phyloP scores from a whole-genome alignment of 2,329 filamentous ascomycete species.

The Calonectria henricotiae region DNA sequence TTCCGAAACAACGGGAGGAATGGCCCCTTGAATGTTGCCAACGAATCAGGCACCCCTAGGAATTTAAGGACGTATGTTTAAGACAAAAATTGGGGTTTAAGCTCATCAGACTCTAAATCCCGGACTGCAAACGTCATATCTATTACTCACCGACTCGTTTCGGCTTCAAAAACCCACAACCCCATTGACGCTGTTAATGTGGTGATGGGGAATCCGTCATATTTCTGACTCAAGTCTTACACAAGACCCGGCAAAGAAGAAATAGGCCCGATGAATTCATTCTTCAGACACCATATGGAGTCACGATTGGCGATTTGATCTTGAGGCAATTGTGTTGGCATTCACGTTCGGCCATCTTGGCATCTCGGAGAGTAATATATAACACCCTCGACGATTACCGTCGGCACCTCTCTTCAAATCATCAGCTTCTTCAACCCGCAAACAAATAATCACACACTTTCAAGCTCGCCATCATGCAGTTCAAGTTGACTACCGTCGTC shows the following conservation, averaged over 20 bases:
- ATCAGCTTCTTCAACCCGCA: not conserved
- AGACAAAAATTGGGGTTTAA: constrained; percentile 9
- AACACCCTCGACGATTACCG: not conserved
- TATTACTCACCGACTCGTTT: not conserved
- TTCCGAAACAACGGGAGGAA: constrained; percentile 15
- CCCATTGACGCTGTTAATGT: not conserved
- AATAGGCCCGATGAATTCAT: constrained; percentile 21
- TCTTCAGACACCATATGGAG: not conserved
- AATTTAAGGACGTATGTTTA: constrained; percentile 3
- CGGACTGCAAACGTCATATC: constrained; percentile 5
- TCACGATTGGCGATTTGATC: not conserved
- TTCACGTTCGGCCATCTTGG: not conserved
- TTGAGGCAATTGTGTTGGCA: not conserved
- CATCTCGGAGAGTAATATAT: not conserved
- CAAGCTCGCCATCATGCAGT: not conserved
- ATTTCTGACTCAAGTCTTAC: constrained; percentile 9
- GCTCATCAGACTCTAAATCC: not conserved
- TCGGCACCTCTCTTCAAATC: not conserved
- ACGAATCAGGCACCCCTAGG: not conserved
- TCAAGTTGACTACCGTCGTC: not conserved
- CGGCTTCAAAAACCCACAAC: constrained; percentile 5
- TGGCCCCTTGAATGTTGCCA: not conserved
- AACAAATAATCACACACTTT: not conserved
- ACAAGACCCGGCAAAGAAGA: constrained; percentile 1
- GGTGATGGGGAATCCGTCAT: constrained; percentile 2